Evolutionary conservation across 2,329 filamentous ascomycete species (phyloP).

Genomic region (Xylariales sp.): DNA sequence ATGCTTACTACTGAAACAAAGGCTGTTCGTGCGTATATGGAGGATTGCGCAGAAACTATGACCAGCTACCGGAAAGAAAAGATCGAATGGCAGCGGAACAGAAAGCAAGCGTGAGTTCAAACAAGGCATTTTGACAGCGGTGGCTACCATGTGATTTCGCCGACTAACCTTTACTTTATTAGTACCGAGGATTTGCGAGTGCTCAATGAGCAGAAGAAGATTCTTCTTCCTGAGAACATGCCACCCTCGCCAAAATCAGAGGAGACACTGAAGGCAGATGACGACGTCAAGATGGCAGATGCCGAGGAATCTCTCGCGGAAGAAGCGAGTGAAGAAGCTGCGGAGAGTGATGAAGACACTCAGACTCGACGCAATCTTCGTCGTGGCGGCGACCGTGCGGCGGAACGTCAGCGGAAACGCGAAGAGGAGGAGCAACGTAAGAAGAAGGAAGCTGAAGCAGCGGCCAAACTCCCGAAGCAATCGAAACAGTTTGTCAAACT

Average conservation of each 20-base stretch:
- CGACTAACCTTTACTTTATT: background rate
- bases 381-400: conserved; percentile 62
- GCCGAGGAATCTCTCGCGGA: conserved; percentile 58
- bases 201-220: conserved; percentile 70
- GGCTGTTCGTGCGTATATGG: conserved; percentile 81
- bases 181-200: conserved; percentile 68
- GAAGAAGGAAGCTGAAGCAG: conserved; percentile 63
- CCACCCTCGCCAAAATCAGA: conserved; percentile 54
- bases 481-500: conserved; percentile 87
- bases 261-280: conserved; percentile 43
- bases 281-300: conserved; percentile 59
- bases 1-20: conserved; percentile 84
- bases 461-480: conserved; percentile 69
- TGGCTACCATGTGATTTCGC: background rate
- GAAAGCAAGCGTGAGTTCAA: conserved; percentile 57
- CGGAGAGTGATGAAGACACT: conserved; percentile 69
- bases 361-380: conserved; percentile 47
- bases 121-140: background rate
- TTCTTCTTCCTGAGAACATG: conserved; percentile 67
- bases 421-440: conserved; percentile 67
- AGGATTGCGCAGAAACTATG: conserved; percentile 90
- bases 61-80: conserved; percentile 93
- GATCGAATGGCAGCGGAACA: conserved; percentile 82
- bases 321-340: conserved; percentile 55
- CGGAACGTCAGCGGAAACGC: conserved; percentile 72